Evolutionary conservation across 306 rosid species (phyloP).

Genomic region (Lagenaria siceraria): DNA sequence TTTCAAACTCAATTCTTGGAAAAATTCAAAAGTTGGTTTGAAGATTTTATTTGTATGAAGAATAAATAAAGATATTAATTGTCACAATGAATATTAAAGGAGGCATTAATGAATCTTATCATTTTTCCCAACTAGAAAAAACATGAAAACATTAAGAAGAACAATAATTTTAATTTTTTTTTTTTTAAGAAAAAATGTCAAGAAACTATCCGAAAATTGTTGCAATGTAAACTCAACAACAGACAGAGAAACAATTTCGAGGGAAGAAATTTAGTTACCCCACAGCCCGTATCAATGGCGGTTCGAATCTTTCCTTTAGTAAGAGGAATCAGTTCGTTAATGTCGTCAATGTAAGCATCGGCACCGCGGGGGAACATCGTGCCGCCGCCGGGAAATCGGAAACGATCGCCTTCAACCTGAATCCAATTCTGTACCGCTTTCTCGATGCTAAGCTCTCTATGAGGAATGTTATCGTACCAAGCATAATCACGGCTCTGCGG

Average conservation of each 20-base stretch:
- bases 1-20: no score
- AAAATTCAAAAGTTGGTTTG: background rate
- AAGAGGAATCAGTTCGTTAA: constrained; percentile 72
- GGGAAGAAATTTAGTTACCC: constrained; percentile 43
- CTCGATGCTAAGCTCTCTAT: constrained; percentile 85
- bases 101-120: background rate
- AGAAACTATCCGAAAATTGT: background rate
- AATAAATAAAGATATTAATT: background rate
- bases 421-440: constrained; percentile 95
- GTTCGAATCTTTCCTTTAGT: constrained; percentile 57
- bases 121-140: background rate
- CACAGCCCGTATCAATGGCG: constrained; percentile 97
- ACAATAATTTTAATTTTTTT: background rate
- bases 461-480: constrained; percentile 93
- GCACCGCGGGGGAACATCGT: constrained; percentile 97
- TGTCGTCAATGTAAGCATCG: constrained; percentile 82
- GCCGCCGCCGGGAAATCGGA: constrained; percentile 96
- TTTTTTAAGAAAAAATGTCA: background rate
- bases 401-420: constrained; percentile 78
- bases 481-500: constrained; percentile 90
- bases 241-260: background rate
- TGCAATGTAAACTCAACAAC: background rate
- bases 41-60: background rate
- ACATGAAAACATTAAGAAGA: background rate
- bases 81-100: background rate